Conservation (phyloP, 1,284 basidiomycete species). For the Boletus mariae region DNA sequence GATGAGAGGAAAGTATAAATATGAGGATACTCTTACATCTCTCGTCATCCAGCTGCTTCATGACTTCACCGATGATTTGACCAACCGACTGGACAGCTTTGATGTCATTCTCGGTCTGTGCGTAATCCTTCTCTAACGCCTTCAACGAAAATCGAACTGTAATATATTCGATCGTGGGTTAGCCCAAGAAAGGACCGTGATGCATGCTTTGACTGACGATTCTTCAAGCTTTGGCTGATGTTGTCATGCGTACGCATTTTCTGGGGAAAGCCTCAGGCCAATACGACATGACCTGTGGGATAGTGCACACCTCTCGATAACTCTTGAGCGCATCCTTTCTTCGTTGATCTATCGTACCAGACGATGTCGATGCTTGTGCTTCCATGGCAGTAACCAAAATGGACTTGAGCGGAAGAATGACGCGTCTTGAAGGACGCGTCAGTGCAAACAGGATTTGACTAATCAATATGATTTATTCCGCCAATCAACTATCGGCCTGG, state of each 20-base stretch:
- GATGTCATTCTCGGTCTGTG: constrained; percentile 98
- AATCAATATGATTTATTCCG: not conserved
- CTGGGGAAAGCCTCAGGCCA: constrained; percentile 41
- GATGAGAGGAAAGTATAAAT: constrained; percentile 4
- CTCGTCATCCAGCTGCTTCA: constrained; percentile 98
- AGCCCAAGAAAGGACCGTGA: not conserved
- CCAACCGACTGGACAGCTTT: constrained; percentile 99
- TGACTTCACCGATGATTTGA: constrained; percentile 98
- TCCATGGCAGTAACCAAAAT: constrained; percentile 40
- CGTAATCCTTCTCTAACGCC: constrained; percentile 85
- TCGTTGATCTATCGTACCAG: constrained; percentile 55
- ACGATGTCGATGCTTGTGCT: constrained; percentile 51
- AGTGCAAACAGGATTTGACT: constrained; percentile 4
- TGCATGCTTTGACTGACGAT: constrained; percentile 50
- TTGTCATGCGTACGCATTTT: constrained; percentile 89
- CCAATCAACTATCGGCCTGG: constrained; percentile 36
- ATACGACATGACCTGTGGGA: not conserved
- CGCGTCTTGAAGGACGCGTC: constrained; percentile 35
- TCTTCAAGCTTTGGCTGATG: constrained; percentile 82
- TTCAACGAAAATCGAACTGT: constrained; percentile 82
- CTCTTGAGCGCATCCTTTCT: constrained; percentile 61
- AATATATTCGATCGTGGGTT: constrained; percentile 4
- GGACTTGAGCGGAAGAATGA: constrained; percentile 6
- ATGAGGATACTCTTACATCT: constrained; percentile 64
- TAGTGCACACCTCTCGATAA: constrained; percentile 56